A percentile compares a stretch with the other conserved stretches of the same genome.
phyloP scores from a whole-genome alignment of 495 filamentous ascomycete species.

The Pyrenula aspistea region DNA sequence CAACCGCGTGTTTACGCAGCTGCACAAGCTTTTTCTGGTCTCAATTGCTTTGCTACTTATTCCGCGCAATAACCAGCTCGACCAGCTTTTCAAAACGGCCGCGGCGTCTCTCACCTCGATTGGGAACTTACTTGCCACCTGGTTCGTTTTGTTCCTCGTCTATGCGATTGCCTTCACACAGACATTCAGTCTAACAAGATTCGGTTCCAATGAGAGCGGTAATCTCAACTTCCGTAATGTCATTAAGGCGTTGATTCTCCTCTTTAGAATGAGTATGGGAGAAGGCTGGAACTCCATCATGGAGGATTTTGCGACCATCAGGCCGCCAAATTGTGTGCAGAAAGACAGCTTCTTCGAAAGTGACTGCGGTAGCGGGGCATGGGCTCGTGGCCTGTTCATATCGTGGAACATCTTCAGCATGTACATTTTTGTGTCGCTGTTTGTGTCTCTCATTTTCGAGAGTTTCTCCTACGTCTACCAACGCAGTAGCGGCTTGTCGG shows the following conservation, averaged over 20 bases:
- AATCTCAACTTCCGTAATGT: constrained; percentile 93
- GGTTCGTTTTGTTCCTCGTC: constrained; percentile 92
- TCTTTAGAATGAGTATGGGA: constrained; percentile 85
- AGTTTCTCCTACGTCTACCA: constrained; percentile 99
- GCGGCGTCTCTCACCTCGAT: constrained; percentile 90
- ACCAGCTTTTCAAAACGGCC: constrained; percentile 98
- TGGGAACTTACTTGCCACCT: constrained; percentile 86
- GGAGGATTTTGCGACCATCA: constrained; percentile 83
- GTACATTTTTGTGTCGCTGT: constrained; percentile 98
- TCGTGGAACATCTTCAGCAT: constrained; percentile 99
- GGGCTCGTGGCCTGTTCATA: constrained; percentile 83
- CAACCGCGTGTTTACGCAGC: constrained; percentile 51
- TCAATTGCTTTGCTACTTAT: constrained; percentile 86
- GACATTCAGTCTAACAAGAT: constrained; percentile 88
- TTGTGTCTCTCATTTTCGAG: constrained; percentile 97
- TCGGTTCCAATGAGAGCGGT: constrained; percentile 55
- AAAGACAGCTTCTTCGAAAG: constrained; percentile 59
- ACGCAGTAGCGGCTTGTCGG: constrained; percentile 72
- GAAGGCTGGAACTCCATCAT: constrained; percentile 96
- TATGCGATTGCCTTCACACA: constrained; percentile 96
- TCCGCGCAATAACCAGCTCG: constrained; percentile 90
- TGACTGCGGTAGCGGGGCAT: constrained; percentile 82
- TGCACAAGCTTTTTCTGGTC: constrained; percentile 91
- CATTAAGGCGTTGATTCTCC: constrained; percentile 81
- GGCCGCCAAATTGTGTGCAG: constrained; percentile 62